Conservation (phyloP, 2,329 filamentous ascomycete species). For the Epichloe sylvatica region DNA sequence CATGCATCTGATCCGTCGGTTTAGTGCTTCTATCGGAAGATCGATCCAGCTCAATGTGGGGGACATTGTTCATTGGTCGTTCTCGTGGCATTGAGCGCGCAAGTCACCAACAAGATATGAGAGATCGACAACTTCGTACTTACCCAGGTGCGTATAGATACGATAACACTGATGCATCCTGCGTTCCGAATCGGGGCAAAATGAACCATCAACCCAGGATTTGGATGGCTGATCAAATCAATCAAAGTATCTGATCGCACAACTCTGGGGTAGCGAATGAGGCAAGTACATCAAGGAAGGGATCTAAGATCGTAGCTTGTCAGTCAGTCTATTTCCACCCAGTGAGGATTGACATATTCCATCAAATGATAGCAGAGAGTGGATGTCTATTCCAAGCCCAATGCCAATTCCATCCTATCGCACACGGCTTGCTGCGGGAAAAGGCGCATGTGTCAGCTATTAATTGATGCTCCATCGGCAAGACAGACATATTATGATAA, state of each 20-base stretch:
- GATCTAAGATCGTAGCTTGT: too few relatives aligned
- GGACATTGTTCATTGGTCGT: neutral
- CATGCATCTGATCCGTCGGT: neutral
- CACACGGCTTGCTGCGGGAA: too few relatives aligned
- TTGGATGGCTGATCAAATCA: neutral
- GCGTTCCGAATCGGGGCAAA: neutral
- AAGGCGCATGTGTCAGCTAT: too few relatives aligned
- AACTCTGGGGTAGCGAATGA: neutral
- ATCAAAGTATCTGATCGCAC: neutral
- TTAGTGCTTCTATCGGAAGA: neutral
- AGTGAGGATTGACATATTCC: neutral
- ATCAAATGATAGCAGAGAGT: too few relatives aligned
- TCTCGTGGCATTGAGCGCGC: neutral
- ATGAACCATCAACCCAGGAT: neutral
- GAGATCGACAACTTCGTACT: neutral
- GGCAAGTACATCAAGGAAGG: too few relatives aligned
- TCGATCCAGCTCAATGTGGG: neutral
- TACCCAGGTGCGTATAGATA: neutral
- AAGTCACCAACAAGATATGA: neutral
- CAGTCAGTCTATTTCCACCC: neutral
- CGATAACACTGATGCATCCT: neutral
- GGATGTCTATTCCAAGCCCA: too few relatives aligned
- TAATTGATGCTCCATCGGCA: too few relatives aligned
- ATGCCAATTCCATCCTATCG: too few relatives aligned
- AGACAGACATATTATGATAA: too few relatives aligned